Conservation (phyloP, 306 rosid species). For the Glycine latifolia region DNA sequence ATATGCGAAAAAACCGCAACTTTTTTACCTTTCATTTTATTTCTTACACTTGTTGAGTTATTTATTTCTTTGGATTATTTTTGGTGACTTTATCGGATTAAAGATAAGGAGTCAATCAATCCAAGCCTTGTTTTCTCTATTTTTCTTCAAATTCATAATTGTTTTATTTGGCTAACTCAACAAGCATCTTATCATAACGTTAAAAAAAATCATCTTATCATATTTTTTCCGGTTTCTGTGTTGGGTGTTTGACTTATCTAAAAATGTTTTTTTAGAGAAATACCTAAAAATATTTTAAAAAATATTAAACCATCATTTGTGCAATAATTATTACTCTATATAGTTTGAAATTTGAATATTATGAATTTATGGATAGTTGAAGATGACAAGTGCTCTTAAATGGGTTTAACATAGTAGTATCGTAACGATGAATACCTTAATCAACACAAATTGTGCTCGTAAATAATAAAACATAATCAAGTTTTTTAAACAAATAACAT, state of each 20-base stretch:
- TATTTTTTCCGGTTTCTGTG: too few relatives aligned
- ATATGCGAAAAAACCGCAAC: conserved; percentile 44
- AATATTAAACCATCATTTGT: too few relatives aligned
- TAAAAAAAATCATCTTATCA: too few relatives aligned
- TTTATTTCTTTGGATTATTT: not conserved
- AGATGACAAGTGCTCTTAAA: not conserved
- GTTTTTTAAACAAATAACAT: conserved; percentile 33
- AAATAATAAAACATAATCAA: not conserved
- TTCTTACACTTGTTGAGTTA: not conserved
- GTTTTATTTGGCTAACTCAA: not conserved
- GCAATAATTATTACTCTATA: too few relatives aligned
- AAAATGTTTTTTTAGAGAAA: too few relatives aligned
- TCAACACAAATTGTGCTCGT: conserved; percentile 14
- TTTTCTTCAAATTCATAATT: not conserved
- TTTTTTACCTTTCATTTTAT: not conserved
- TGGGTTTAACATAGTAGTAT: not conserved
- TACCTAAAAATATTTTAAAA: too few relatives aligned
- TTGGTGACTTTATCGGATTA: not conserved
- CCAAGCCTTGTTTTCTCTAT: not conserved
- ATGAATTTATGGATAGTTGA: not conserved
- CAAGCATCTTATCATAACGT: not conserved
- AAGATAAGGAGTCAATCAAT: not conserved
- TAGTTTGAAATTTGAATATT: not conserved
- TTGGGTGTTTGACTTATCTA: not conserved
- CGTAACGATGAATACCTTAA: not conserved